Base-by-base conservation (phyloP, 2,329 filamentous ascomycete species). In the Cladosporium velox region DNA sequence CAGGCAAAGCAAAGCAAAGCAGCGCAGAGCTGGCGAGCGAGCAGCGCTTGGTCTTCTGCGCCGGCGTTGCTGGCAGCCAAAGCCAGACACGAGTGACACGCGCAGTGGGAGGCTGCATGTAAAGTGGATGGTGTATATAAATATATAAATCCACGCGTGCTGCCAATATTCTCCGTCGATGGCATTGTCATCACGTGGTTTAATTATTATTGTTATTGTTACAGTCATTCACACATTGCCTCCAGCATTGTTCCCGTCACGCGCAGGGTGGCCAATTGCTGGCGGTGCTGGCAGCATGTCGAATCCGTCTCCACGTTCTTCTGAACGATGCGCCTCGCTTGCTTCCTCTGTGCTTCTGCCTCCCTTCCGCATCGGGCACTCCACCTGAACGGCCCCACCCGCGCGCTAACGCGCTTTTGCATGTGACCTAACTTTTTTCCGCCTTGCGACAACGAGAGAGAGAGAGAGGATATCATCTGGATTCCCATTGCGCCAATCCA, bases 381-480 rank as follows among this genome's bases (percentile, higher is more conserved):
- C 41, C 41, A 21, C 41, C 18, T 5, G 21, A 26, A 4, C 55
- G 55, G 55, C 32, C 15, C 38, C 8, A 30, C 35, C 35, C 57
- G 57, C 57, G 3, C 57, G 21, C 57, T 59, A 59, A 47, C 57
- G 35, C 24, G 32, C 57, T 47, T 47, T 41, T 55, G 52, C 52
- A 55, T 55, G 35, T 30, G 38, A 47, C 57, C 34, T 59, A 38
- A 62, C 59, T 62, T 62, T 65, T 65, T 65, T 64, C 51, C 30
- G 26, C 26, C 28, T 65, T 65, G 62, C 62, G 62, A 51, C 60
- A 54, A 52, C 60, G 21, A 54, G 41, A 47, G 41, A 32, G 30
- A 32, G 30, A 35, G 34, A 35, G 34, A 35, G 44, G 49, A 63
- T 52, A 61, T 24, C 32, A 2, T 54, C 57, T 14, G 12, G 35